A percentile compares a stretch with the other conserved stretches of the same genome.
Evolutionary conservation across 176 grass and related monocot genomes (phyloP).

Genomic region (Oryza brachyantha): DNA sequence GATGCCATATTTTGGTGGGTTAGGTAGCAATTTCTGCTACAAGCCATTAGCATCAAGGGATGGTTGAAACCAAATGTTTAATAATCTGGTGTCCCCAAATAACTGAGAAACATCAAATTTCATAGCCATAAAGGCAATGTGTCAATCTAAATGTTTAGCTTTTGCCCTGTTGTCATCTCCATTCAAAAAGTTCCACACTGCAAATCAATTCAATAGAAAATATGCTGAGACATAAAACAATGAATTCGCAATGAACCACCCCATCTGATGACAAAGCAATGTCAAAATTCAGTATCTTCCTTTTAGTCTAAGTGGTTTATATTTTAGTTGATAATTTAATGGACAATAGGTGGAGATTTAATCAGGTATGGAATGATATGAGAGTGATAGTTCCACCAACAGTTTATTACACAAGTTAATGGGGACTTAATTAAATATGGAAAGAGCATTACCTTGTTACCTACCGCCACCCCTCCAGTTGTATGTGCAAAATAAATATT

Average conservation of each 20-base stretch:
- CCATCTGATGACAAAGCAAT: not conserved
- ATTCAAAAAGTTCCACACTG: not conserved
- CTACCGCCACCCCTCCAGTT: constrained; percentile 71
- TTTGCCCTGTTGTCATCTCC: not conserved
- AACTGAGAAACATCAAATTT: not conserved
- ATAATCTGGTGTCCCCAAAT: not conserved
- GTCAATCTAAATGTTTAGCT: not conserved
- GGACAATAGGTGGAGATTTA: not conserved
- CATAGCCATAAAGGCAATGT: not conserved
- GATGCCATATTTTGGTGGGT: not conserved
- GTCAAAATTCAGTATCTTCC: not conserved
- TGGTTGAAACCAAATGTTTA: not conserved
- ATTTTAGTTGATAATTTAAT: not conserved
- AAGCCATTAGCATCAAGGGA: not conserved
- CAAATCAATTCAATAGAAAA: not conserved
- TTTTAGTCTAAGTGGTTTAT: not conserved
- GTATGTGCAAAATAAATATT: constrained; percentile 93
- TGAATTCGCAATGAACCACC: not conserved
- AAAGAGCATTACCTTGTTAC: constrained; percentile 61
- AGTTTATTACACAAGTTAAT: not conserved
- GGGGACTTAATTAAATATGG: constrained; percentile 12
- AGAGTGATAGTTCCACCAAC: not conserved
- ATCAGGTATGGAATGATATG: not conserved
- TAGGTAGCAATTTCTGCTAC: not conserved
- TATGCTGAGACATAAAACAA: not conserved